Percentiles rank a stretch among this genome's conserved stretches.
These are phyloP conservation scores for Penicillium crystallinum DNA, from an alignment of 495 filamentous ascomycete genomes.

Conservation along the genomic window DNA sequence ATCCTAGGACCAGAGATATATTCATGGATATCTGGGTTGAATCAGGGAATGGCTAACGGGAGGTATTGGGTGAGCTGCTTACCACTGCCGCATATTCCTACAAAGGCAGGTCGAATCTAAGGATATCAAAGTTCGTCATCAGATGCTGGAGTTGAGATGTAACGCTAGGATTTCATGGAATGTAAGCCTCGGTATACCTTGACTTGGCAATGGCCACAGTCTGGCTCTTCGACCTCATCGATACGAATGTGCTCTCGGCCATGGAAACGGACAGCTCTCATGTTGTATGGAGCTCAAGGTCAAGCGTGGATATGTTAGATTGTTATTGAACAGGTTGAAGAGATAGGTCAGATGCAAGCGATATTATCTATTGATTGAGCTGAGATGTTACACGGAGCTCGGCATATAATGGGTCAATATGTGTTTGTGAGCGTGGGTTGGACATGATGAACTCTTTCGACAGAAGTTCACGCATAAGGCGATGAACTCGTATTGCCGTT, in stretches of 20 bases:
- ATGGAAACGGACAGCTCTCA: constrained; percentile 43
- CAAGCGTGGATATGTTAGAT: not conserved
- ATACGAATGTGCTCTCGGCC: constrained; percentile 36
- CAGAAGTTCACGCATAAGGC: not conserved
- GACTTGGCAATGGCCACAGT: constrained; percentile 34
- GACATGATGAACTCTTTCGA: not conserved
- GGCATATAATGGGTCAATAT: not conserved
- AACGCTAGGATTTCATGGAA: not conserved
- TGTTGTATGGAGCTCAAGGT: constrained; percentile 12
- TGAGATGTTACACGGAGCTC: no score
- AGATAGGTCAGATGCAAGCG: not conserved
- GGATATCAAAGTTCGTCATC: not conserved
- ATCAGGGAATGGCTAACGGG: not conserved
- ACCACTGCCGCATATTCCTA: constrained; percentile 35
- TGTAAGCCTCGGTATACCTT: constrained; percentile 27
- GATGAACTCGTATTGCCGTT: not conserved
- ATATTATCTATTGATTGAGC: no score
- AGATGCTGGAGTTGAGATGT: not conserved
- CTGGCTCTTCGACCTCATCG: constrained; percentile 37
- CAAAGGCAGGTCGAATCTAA: constrained; percentile 32
- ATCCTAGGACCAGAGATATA: constrained; percentile 52
- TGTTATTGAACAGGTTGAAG: not conserved
- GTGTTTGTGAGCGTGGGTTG: not conserved
- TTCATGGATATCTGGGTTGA: constrained; percentile 52
- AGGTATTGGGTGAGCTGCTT: not conserved